Percentiles rank a stretch among this genome's conserved stretches.
Conservation (phyloP, 2,329 filamentous ascomycete genomes). For the Xylaria sp. region DNA sequence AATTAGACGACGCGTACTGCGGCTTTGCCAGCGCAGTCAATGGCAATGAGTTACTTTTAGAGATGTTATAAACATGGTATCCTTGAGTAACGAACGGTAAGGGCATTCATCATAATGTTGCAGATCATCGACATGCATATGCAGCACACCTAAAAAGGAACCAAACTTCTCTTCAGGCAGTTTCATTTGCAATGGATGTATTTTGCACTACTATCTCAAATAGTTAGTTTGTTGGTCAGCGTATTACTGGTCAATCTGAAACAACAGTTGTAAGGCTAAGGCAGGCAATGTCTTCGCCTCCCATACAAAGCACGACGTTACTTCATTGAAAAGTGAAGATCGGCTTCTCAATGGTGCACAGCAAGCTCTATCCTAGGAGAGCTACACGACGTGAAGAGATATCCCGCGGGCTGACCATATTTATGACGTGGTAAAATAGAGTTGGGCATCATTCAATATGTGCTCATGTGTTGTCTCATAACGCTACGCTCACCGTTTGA, state of each 20-base stretch:
- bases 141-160: background rate
- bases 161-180: background rate
- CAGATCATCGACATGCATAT: conserved; percentile 2
- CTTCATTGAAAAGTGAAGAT: background rate
- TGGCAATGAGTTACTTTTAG: background rate
- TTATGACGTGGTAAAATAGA: background rate
- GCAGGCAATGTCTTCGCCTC: background rate
- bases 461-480: too few relatives aligned
- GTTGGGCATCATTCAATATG: background rate
- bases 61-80: background rate
- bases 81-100: background rate
- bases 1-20: background rate
- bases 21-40: background rate
- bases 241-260: background rate
- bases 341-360: background rate
- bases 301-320: background rate
- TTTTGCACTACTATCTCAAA: background rate
- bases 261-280: background rate
- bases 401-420: background rate
- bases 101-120: background rate
- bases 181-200: background rate
- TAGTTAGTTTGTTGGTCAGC: background rate
- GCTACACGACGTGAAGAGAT: background rate
- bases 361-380: background rate
- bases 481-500: too few relatives aligned